Conservation (phyloP, 768 basidiomycete species). For the Pleurotus cornucopiae region DNA sequence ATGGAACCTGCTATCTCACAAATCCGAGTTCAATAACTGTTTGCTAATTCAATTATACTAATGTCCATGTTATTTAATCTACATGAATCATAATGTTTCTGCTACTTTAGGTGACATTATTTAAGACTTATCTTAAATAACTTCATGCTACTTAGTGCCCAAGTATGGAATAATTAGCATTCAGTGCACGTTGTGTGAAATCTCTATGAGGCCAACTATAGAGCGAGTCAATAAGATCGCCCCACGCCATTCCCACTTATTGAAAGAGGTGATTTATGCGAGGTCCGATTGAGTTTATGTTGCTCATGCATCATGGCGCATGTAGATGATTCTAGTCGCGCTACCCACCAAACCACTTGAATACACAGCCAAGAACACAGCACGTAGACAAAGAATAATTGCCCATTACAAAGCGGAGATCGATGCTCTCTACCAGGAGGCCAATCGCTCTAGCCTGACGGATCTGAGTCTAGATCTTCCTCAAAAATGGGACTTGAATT, state of each 20-base stretch:
- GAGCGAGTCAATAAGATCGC: constrained; percentile 20
- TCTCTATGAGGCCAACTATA: constrained; percentile 18
- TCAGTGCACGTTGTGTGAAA: no score
- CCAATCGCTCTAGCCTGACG: neutral
- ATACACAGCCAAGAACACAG: constrained; percentile 27
- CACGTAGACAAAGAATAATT: constrained; percentile 23
- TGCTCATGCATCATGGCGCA: neutral
- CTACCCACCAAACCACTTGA: constrained; percentile 26
- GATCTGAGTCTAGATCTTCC: neutral
- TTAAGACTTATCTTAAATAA: no score
- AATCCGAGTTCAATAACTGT: no score
- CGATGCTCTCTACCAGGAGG: constrained; percentile 21
- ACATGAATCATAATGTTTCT: no score
- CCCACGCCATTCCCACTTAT: constrained; percentile 21
- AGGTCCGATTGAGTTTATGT: neutral
- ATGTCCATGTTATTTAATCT: no score
- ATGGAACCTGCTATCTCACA: no score
- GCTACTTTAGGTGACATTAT: no score
- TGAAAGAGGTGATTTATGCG: constrained; percentile 18
- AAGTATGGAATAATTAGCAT: no score
- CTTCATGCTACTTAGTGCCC: no score
- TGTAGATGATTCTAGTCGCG: constrained; percentile 29
- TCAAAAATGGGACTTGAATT: neutral
- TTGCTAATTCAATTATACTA: no score
- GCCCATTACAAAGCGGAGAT: constrained; percentile 28